Conservation (phyloP, 805 yeast species). For the Saccharomyces cerevisiae region DNA sequence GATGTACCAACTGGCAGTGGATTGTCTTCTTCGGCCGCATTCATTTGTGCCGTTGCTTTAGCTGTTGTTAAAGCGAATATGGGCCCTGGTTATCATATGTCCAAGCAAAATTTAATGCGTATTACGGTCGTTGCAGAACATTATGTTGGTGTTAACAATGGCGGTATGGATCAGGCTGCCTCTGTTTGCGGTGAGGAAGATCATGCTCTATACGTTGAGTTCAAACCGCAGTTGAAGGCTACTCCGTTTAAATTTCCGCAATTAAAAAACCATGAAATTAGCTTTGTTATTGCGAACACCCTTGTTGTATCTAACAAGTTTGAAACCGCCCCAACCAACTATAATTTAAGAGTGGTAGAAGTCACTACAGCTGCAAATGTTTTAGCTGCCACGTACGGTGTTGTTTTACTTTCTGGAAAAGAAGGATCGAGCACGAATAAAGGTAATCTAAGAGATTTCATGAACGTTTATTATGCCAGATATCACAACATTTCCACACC, state of each 20-base stretch:
- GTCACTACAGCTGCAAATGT: conserved; percentile 59
- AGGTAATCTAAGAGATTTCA: conserved; percentile 58
- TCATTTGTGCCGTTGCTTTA: conserved; percentile 56
- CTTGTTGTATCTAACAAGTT: conserved; percentile 55
- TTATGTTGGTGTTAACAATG: conserved; percentile 65
- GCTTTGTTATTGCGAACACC: conserved; percentile 57
- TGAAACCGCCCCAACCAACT: conserved; percentile 62
- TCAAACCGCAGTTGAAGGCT: conserved; percentile 50
- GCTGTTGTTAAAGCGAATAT: conserved; percentile 48
- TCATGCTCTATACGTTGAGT: conserved; percentile 52
- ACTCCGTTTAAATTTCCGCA: conserved; percentile 47
- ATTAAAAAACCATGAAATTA: conserved; percentile 35
- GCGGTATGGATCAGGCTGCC: conserved; percentile 78
- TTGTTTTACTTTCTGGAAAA: conserved; percentile 41
- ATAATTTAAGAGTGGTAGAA: conserved; percentile 65
- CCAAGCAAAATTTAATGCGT: conserved; percentile 45
- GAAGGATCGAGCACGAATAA: conserved; percentile 30
- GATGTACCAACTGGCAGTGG: conserved; percentile 69
- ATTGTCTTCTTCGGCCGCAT: conserved; percentile 63
- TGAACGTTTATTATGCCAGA: conserved; percentile 40
- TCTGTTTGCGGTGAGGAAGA: conserved; percentile 53
- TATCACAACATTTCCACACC: conserved; percentile 20
- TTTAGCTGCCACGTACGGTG: conserved; percentile 41
- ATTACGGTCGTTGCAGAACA: conserved; percentile 63
- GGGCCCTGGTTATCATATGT: conserved; percentile 28